Conservation (phyloP, 2,329 filamentous ascomycete species). For the Colletotrichum higginsianum region DNA sequence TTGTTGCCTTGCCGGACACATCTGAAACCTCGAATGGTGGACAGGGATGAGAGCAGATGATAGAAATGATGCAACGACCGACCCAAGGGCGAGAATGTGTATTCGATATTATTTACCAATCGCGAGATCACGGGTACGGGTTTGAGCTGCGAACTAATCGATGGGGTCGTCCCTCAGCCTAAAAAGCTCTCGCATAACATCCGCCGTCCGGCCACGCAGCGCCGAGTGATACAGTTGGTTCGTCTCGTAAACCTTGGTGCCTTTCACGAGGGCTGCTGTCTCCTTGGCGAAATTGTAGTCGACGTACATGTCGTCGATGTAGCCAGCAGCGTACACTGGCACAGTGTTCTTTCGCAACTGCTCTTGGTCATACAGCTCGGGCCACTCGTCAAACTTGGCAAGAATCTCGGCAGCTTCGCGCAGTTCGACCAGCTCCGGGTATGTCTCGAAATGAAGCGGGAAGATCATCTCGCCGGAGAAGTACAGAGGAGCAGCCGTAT, state of each 20-base stretch:
- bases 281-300: slow-evolving; percentile 81
- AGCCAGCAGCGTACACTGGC: slow-evolving; percentile 88
- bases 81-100: neutral
- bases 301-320: slow-evolving; percentile 93
- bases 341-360: slow-evolving; percentile 84
- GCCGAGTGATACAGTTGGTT: slow-evolving; percentile 92
- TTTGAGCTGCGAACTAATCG: slow-evolving; percentile 57
- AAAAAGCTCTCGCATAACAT: slow-evolving; percentile 84
- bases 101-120: neutral
- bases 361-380: slow-evolving; percentile 80
- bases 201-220: slow-evolving; percentile 79
- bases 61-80: neutral
- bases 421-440: slow-evolving; percentile 80
- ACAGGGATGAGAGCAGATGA: neutral
- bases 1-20: neutral
- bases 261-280: slow-evolving; percentile 82
- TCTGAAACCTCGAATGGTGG: neutral
- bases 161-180: slow-evolving; percentile 79
- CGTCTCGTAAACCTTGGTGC: slow-evolving; percentile 85
- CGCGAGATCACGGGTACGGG: neutral
- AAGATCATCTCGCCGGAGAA: slow-evolving; percentile 97
- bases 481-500: slow-evolving; percentile 69
- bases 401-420: slow-evolving; percentile 79
- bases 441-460: slow-evolving; percentile 86
- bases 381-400: slow-evolving; percentile 79